Conservation (phyloP, 2,329 filamentous ascomycete species). For the Colletotrichum scovillei region DNA sequence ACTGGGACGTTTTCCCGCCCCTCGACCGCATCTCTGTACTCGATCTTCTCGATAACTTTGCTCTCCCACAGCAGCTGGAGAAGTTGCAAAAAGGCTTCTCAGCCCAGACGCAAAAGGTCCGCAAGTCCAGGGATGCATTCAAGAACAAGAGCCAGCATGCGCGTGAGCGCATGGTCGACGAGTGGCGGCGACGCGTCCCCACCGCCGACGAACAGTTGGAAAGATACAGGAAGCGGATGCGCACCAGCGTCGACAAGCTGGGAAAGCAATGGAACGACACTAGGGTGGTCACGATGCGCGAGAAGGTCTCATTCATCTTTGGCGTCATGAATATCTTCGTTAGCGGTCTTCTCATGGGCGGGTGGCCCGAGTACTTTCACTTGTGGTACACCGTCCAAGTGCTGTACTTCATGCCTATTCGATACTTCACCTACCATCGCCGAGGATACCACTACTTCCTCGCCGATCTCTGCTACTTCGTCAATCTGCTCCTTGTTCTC, state of each 20-base stretch:
- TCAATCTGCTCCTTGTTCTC: constrained; percentile 86
- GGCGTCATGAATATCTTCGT: constrained; percentile 98
- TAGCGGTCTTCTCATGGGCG: constrained; percentile 93
- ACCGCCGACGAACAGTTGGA: constrained; percentile 93
- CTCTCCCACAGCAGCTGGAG: constrained; percentile 89
- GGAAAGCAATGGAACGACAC: constrained; percentile 89
- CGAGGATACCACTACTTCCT: constrained; percentile 97
- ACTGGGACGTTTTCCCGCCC: constrained; percentile 88
- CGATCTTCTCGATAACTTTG: constrained; percentile 93
- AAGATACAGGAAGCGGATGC: constrained; percentile 90
- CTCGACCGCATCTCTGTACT: constrained; percentile 91
- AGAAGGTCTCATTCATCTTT: constrained; percentile 96
- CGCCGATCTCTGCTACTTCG: constrained; percentile 97
- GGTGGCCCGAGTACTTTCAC: constrained; percentile 86
- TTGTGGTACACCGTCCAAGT: constrained; percentile 92
- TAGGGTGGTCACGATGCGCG: constrained; percentile 85
- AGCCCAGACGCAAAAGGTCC: constrained; percentile 86
- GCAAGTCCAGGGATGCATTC: constrained; percentile 82
- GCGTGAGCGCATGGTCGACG: constrained; percentile 90
- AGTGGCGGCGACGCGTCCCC: constrained; percentile 88
- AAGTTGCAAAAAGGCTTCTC: constrained; percentile 87
- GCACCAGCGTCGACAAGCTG: constrained; percentile 86
- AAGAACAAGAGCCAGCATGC: constrained; percentile 81
- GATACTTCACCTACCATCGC: constrained; percentile 89
- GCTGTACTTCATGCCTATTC: constrained; percentile 96